Evolutionary conservation across 2,329 filamentous ascomycete species (phyloP), one percentile per base, ranked within the genome.

Genomic region (Tothia fuscella): DNA sequence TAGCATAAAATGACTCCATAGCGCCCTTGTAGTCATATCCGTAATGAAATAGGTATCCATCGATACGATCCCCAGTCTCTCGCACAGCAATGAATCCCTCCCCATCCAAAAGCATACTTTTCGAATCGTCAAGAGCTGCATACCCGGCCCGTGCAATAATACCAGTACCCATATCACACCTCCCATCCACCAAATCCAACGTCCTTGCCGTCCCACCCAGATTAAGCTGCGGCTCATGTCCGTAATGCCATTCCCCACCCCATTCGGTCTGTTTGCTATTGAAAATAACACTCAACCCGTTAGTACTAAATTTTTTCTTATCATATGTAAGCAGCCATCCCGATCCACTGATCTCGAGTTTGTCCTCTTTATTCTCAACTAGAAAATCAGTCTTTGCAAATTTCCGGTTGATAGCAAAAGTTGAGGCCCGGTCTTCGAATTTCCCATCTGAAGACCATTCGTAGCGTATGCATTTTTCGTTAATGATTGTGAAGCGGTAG

Each of bases 351-450:
- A 80, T 75, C 50, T 76, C 67, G 6, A 80, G 59, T 10, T 55
- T 51, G 19, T 65, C 55, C 2, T 65, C 56, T 10, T 56, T 56
- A 16, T 76, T 67, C 41, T 64, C 57, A 36, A 71, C 58, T 4
- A 61, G 62, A 49, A 70, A 75, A 31, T 67, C 52, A 0, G 67
- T 66, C 1, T 69, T 64, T 1, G 65, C 56, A 20, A 71, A 60
- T 9, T 61, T 55, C 20, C 76, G 64, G 47, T 73, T 70, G 43
- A 74, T 62, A n/a, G 75, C 76, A 51, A 80, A 75, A 7, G 70
- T 71, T 0, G 74, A 78, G 0, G 72, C 70, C 4, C 75, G 67
- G 51, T 80, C 74, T 51, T 80, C 76, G 49, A 80, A 80, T 25
- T 60, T 51, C 37, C 69, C 66, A 47, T 80, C 74, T 9, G 65